Percentiles rank a stretch among this genome's conserved stretches.
phyloP scores from a whole-genome alignment of 2,329 filamentous ascomycete species.

The Colletotrichum viniferum region DNA sequence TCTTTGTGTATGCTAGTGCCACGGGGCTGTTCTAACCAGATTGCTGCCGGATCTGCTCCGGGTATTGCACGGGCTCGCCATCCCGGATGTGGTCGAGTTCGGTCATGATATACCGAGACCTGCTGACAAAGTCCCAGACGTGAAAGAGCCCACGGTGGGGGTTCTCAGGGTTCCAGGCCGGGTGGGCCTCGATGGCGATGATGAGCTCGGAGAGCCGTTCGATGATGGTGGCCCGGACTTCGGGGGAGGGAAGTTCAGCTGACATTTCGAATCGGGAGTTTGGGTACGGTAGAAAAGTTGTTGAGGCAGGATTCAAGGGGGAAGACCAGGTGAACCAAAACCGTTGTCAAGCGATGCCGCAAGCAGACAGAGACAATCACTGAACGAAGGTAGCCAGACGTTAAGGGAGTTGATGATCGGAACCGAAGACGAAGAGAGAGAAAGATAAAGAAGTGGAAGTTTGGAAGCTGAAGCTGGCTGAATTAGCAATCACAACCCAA shows the following conservation, averaged over 20 bases:
- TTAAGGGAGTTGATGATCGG: background rate
- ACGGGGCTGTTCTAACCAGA: conserved; percentile 26
- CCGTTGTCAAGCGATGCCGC: background rate
- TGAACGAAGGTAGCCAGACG: background rate
- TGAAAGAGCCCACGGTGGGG: conserved; percentile 37
- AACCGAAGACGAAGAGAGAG: background rate
- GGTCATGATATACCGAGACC: conserved; percentile 44
- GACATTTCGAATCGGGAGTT: background rate
- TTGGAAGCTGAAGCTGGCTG: background rate
- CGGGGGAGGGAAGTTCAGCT: conserved; percentile 25
- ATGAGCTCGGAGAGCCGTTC: conserved; percentile 30
- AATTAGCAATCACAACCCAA: conserved; percentile 1
- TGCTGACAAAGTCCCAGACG: conserved; percentile 46
- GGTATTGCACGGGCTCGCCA: conserved; percentile 35
- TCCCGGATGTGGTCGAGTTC: conserved; percentile 43
- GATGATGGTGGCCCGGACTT: conserved; percentile 29
- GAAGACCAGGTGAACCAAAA: background rate
- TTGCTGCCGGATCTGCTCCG: conserved; percentile 37
- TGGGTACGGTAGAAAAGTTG: background rate
- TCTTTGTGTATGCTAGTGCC: background rate
- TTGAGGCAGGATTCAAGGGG: background rate
- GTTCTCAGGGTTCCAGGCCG: conserved; percentile 29
- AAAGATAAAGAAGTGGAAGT: background rate
- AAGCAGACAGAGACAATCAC: background rate
- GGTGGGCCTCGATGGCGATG: conserved; percentile 32